Evolutionary conservation across 1,284 basidiomycete species (phyloP).

Genomic region (Melampsora occidentalis): DNA sequence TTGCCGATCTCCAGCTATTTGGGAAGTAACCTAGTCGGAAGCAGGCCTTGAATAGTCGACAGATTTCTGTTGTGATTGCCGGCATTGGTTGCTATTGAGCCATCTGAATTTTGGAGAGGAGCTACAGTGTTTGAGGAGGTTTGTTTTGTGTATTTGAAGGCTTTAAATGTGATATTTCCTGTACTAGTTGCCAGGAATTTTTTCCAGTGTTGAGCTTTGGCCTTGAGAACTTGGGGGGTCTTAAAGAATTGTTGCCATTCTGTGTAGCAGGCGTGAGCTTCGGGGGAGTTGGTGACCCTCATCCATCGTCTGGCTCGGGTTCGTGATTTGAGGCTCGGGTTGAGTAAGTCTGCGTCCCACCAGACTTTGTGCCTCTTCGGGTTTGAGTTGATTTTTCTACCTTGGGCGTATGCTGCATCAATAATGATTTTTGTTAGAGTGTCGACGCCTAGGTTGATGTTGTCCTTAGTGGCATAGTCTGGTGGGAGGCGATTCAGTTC

Average conservation of each 20-base stretch:
- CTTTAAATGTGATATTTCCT: neutral
- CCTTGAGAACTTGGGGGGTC: neutral
- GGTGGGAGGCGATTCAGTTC: neutral
- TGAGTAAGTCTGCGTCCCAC: conserved; percentile 8
- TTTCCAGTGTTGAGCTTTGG: neutral
- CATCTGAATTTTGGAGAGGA: neutral
- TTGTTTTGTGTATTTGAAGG: conserved; percentile 3
- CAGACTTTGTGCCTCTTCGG: neutral
- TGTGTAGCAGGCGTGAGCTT: conserved; percentile 4
- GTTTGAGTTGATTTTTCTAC: neutral
- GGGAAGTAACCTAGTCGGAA: neutral
- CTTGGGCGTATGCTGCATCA: neutral
- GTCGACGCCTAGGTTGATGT: neutral
- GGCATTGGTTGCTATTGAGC: neutral
- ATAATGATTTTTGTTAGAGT: neutral
- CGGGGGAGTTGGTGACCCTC: neutral
- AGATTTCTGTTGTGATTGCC: neutral
- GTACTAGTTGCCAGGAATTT: neutral
- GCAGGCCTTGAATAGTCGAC: neutral
- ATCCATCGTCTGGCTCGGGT: conserved; percentile 20
- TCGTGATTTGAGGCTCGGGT: conserved; percentile 5
- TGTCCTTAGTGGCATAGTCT: too few relatives aligned
- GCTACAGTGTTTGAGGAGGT: neutral
- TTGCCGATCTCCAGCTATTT: too few relatives aligned
- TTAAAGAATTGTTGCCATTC: conserved; percentile 12